Evolutionary conservation across 371 early-diverging fungal species (phyloP).

Genomic region (Mucor irregularis): DNA sequence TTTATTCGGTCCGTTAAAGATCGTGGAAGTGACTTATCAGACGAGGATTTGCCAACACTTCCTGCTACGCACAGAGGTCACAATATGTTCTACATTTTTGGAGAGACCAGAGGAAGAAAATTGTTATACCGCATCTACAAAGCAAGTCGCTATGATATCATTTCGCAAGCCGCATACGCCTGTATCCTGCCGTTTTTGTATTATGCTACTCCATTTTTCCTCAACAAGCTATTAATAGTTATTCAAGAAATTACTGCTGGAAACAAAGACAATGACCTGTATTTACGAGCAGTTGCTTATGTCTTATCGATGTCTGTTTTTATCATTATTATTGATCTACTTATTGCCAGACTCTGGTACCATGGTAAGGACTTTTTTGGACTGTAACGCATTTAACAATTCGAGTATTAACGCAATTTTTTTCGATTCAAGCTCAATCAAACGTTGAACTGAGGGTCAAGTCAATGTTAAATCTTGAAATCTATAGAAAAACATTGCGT

Average conservation of each 20-base stretch:
- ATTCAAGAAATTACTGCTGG: slow-evolving; percentile 20
- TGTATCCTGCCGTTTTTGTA: slow-evolving; percentile 12
- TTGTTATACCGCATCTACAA: slow-evolving; percentile 22
- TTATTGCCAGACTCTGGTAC: no score
- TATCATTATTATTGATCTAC: slow-evolving; percentile 29
- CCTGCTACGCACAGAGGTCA: slow-evolving; percentile 17
- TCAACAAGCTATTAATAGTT: slow-evolving; percentile 23
- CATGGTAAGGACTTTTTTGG: no score
- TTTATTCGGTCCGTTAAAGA: neutral
- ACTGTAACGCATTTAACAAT: no score
- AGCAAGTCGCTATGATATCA: slow-evolving; percentile 17
- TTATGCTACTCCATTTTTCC: slow-evolving; percentile 28
- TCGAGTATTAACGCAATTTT: no score
- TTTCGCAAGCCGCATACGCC: slow-evolving; percentile 13
- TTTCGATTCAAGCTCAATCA: no score
- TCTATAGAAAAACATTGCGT: slow-evolving; percentile 59
- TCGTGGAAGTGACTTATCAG: slow-evolving; percentile 6
- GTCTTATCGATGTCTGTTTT: no score
- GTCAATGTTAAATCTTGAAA: slow-evolving; percentile 54
- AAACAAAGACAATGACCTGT: slow-evolving; percentile 7
- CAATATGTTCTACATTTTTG: slow-evolving; percentile 22
- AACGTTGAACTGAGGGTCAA: no score
- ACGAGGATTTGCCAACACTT: slow-evolving; percentile 18
- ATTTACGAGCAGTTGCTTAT: no score
- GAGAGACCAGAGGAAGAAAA: slow-evolving; percentile 1